phyloP scores from a whole-genome alignment of 2,329 filamentous ascomycete genomes.

The Aspergillus pseudonomiae region DNA sequence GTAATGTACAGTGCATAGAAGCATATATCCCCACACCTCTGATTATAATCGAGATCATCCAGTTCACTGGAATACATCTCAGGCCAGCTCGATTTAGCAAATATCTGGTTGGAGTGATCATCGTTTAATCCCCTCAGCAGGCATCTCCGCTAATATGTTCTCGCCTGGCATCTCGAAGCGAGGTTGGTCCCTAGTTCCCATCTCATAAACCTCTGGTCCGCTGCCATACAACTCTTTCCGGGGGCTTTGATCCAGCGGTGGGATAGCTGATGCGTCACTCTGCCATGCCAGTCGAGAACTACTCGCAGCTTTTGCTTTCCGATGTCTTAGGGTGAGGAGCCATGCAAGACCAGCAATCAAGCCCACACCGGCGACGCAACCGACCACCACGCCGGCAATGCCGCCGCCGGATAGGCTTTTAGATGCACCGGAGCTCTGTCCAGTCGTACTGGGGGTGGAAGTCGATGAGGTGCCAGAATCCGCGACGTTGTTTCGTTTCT shows the following conservation, averaged over 20 bases:
- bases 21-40: not conserved
- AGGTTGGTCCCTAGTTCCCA: not conserved
- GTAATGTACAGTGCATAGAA: not conserved
- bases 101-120: not conserved
- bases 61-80: not conserved
- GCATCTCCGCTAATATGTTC: not conserved
- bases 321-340: not conserved
- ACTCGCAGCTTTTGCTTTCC: not conserved
- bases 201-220: not conserved
- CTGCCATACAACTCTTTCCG: not conserved
- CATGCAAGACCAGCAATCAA: not conserved
- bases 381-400: not conserved
- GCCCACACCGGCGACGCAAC: not conserved
- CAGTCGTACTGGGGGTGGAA: not conserved
- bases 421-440: not conserved
- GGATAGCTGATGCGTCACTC: not conserved
- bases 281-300: not conserved
- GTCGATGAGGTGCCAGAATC: not conserved
- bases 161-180: not conserved
- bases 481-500: not conserved
- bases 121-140: not conserved
- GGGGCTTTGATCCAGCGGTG: not conserved
- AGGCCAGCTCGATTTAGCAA: not conserved
- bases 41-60: not conserved
- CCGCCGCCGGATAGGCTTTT: not conserved